Conservation (phyloP, 1,284 basidiomycete species). For the Sutorius eximius region DNA sequence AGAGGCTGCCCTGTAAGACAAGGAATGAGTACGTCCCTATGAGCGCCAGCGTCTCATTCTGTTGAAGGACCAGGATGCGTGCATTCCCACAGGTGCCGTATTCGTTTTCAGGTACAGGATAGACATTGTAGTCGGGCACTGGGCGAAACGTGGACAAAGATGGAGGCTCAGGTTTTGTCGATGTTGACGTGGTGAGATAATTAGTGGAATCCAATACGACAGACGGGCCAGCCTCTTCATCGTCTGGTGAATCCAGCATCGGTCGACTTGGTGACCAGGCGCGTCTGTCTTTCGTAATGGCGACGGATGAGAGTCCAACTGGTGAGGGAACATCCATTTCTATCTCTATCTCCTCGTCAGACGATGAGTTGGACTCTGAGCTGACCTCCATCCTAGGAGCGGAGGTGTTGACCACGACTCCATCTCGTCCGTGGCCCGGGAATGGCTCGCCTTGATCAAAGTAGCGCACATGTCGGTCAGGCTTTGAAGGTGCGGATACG, state of each 20-base stretch:
- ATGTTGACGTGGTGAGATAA: background rate
- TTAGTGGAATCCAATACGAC: background rate
- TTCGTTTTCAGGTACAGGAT: conserved; percentile 2
- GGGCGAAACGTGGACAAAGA: conserved; percentile 26
- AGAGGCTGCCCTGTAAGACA: conserved; percentile 56
- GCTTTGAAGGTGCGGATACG: conserved; percentile 6
- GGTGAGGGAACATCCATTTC: conserved; percentile 9
- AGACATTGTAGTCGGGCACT: conserved; percentile 13
- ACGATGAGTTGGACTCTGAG: conserved; percentile 32
- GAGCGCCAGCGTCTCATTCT: conserved; percentile 53
- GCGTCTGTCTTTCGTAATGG: conserved; percentile 28
- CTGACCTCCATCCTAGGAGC: conserved; percentile 35
- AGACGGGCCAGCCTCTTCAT: conserved; percentile 29
- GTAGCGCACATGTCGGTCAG: conserved; percentile 30
- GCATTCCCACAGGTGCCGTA: conserved; percentile 14
- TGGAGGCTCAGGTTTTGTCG: background rate
- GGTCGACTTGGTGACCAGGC: conserved; percentile 58
- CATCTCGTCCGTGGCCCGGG: conserved; percentile 34
- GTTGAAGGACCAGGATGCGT: conserved; percentile 43
- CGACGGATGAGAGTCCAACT: conserved; percentile 4
- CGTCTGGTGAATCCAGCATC: conserved; percentile 50
- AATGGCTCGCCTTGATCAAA: conserved; percentile 39
- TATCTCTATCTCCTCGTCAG: conserved; percentile 31
- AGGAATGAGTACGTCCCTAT: conserved; percentile 56
- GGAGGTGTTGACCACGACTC: conserved; percentile 33